phyloP scores from a whole-genome alignment of 441 rosid species.

The Croton setiger region DNA sequence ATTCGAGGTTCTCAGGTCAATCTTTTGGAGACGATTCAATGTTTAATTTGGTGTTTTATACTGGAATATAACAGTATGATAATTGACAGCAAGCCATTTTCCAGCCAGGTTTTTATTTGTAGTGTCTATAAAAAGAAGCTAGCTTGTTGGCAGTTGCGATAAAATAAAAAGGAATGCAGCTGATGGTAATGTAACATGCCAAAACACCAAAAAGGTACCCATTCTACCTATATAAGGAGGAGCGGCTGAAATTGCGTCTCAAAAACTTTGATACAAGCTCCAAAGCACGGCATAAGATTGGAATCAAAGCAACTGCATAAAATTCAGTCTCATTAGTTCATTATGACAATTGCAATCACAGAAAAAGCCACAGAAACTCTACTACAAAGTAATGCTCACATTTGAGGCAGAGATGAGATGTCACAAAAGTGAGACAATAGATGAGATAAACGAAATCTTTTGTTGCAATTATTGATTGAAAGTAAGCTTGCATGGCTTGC shows the following conservation, averaged over 20 bases:
- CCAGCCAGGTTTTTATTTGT: neutral
- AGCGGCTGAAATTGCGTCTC: slow-evolving; percentile 72
- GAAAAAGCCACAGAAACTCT: neutral
- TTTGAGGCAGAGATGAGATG: slow-evolving; percentile 84
- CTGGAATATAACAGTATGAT: neutral
- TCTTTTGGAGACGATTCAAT: neutral
- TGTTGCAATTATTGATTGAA: slow-evolving; percentile 72
- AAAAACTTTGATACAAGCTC: slow-evolving; percentile 83
- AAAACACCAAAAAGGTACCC: neutral
- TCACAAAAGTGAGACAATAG: slow-evolving; percentile 83
- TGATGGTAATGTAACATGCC: neutral
- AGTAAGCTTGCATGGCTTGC: slow-evolving; percentile 82
- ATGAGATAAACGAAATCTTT: slow-evolving; percentile 90
- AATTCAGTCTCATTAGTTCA: slow-evolving; percentile 15
- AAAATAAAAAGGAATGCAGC: neutral
- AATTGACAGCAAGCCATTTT: neutral
- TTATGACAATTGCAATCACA: neutral
- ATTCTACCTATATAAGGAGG: slow-evolving; percentile 76
- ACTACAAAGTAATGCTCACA: slow-evolving; percentile 45
- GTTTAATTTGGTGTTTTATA: neutral
- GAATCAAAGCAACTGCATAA: slow-evolving; percentile 83
- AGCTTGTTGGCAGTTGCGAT: neutral
- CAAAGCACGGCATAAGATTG: slow-evolving; percentile 75
- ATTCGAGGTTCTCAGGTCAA: neutral
- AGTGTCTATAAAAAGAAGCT: neutral